Conservation (phyloP, 345 rosid species). For the Euclidium syriacum region DNA sequence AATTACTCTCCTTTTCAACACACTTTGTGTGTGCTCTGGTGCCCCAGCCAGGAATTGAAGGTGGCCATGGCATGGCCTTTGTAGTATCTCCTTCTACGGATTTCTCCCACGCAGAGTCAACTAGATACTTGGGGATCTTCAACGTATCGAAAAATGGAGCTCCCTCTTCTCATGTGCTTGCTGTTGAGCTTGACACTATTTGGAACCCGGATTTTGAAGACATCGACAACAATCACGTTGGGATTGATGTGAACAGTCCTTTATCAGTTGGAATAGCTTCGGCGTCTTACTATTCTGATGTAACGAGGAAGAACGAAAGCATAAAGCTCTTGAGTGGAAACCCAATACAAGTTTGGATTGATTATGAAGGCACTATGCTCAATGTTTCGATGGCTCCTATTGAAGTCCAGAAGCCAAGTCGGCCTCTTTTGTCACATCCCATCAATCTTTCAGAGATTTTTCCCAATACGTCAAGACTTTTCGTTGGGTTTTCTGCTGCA, state of each 20-base stretch:
- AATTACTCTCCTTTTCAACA: constrained; percentile 33
- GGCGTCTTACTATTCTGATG: constrained; percentile 33
- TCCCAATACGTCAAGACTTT: constrained; percentile 21
- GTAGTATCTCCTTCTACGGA: constrained; percentile 31
- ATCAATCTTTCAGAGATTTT: constrained; percentile 39
- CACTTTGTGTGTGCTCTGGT: constrained; percentile 40
- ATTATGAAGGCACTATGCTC: constrained; percentile 39
- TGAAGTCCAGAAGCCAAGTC: constrained; percentile 28
- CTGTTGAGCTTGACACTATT: constrained; percentile 59
- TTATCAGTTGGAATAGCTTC: constrained; percentile 28
- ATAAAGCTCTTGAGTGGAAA: constrained; percentile 37
- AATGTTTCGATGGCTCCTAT: constrained; percentile 43
- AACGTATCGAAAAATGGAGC: constrained; percentile 32
- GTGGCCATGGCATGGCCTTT: constrained; percentile 48
- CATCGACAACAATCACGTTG: constrained; percentile 48
- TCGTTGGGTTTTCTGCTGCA: constrained; percentile 57
- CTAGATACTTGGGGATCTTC: constrained; percentile 46
- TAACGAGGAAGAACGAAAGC: constrained; percentile 10
- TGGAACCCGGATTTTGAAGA: constrained; percentile 40
- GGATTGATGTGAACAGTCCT: constrained; percentile 48
- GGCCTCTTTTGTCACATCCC: constrained; percentile 44
- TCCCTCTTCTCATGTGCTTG: constrained; percentile 39
- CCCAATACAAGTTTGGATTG: constrained; percentile 56
- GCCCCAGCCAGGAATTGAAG: constrained; percentile 28
- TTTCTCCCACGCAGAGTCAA: constrained; percentile 4